Base-by-base conservation (phyloP, 371 early-diverging fungal genomes). In the Mortierella sp. region DNA sequence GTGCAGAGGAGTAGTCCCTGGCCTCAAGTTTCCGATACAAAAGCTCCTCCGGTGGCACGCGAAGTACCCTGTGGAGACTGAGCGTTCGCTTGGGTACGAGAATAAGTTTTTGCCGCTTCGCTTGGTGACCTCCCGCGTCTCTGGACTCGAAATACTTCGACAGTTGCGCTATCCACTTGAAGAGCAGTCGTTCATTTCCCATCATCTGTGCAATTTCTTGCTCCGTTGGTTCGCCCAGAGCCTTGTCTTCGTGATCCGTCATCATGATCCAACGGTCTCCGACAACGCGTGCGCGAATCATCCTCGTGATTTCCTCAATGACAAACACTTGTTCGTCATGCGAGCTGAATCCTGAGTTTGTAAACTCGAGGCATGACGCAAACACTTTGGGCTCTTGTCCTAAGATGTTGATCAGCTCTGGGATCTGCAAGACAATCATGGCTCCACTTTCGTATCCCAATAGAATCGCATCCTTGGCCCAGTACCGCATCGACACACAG, bases 1-100 rank as follows among this genome's bases (percentile, higher is more conserved):
- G 81, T 3, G 95, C 94, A 1, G 89, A 89, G 24, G 87, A 88
- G 70, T 89, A 93, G 40, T 93, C 90, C 35, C 75, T 72, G 5
- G 77, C 64, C 5, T 77, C 74, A 22, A 90, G 73, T 43, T 87
- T 85, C 16, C 87, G 78, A 45, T 77, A 75, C 54, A 90, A 40
- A 2, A 86, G 71, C 32, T 87, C 85, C 30, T 75, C 72, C 9
- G 86, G 87, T 22, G 75, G 70, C 28, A 85, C 86, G 47, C 86
- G 76, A 12, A 79, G 69, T 43, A 86, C 70, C 9, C 78, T 72
- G 76, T 78, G 72, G 5, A 86, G 72, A 10, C 78, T 65, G 24
- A 84, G 77, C 18, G 81, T 81, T 35, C 84, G 66, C 57, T 83
- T 83, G 12, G 85, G 80, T 16, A 87, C 79, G 20, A 78, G 66